Base-by-base conservation (phyloP, 441 rosid species). In the Gossypium davidsonii region DNA sequence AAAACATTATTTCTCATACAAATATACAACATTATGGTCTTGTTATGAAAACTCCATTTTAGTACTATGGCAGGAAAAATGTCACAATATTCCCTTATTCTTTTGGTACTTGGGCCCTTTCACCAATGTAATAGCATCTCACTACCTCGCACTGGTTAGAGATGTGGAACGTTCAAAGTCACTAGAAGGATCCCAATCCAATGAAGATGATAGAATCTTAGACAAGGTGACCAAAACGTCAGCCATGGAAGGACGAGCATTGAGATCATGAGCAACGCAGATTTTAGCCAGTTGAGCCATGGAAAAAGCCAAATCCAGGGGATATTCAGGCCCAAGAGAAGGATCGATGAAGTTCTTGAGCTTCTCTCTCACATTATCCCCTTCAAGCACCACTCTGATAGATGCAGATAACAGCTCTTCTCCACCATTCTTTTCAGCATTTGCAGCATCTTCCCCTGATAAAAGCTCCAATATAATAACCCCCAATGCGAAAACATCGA, bases 111-210 rank as follows among this genome's bases (percentile, higher is more conserved):
- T 12, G 42, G 71, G 25, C 15, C 57, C n/a, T 20, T 20, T 14
- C 57, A 14, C 55, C 39, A 48, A 48, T 66, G 37, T 23, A 66
- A 23, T 6, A 14, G 11, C 34, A 25, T 23, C 11, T 21, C 9
- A 63, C 78, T 81, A 84, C 73, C 84, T 62, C 70, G 80, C 78
- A 21, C 44, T 49, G 80, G 76, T 53, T 11, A 81, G 21, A 65
- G 94, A 85, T 20, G 75, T 83, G 9, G 92, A 89, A 56, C 72
- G 76, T 6, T 86, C 73, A 9, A 84, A 83, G 70, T 88, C 88
- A 73, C 87, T 81, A 23, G 97, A 88, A 44, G 97, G 96, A 83
- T 94, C 97, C 97, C 97, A 92, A 77, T 91, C 96, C 4, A 84
- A 51, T 0, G 92, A 82, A 4, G 97, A 88, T 6, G 96, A 92